Evolutionary conservation across 2,329 filamentous ascomycete species (phyloP), one percentile per base, ranked within the genome.

Genomic region (Immersiporthe knoxdaviesiana): DNA sequence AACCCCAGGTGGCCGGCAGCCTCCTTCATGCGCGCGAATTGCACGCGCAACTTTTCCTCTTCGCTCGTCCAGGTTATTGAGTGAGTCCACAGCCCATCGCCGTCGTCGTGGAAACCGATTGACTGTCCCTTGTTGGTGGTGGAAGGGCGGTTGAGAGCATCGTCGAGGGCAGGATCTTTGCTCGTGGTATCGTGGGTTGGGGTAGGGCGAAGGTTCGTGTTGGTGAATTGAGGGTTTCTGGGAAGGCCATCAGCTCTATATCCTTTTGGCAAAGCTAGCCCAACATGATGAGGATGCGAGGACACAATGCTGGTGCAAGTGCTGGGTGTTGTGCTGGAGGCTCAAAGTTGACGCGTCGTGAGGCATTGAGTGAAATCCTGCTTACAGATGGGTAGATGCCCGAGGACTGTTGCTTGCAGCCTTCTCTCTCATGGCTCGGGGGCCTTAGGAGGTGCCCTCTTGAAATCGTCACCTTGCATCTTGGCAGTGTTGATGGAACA

Each of bases 1-100:
- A 44, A 37, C 24, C 62, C 54, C 41, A 68, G 27, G 30, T 68
- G 66, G 27, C 30, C 32, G 14, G 66, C 68, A 24, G 14, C 59
- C 41, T 68, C 61, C 3, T 37, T 61, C 66, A 70, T 41, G 44
- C 66, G 66, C 18, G 52, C 35, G n/a, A 65, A 68, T 30, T 64
- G 41, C 44, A 54, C n/a, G 18, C 66, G 63, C 32, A 68, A 27
- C 27, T 63, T 61, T 56, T 68, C 68, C 37, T 68, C 39, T 30
- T 68, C 44, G 58, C 68, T 70, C n/a, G 56, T 21, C 68, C 66
- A 70, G 37, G n/a, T 30, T 16, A 16, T 16, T 18, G 52, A 64
- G 32, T 52, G 39, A 14, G 24, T 30, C 24, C 27, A 30, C 12
- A 14, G 32, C 24, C 24, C 52, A 30, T 56, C 14, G 1, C 12